Base-by-base conservation (phyloP, 2,329 filamentous ascomycete genomes). In the Davidsoniella virescens region DNA sequence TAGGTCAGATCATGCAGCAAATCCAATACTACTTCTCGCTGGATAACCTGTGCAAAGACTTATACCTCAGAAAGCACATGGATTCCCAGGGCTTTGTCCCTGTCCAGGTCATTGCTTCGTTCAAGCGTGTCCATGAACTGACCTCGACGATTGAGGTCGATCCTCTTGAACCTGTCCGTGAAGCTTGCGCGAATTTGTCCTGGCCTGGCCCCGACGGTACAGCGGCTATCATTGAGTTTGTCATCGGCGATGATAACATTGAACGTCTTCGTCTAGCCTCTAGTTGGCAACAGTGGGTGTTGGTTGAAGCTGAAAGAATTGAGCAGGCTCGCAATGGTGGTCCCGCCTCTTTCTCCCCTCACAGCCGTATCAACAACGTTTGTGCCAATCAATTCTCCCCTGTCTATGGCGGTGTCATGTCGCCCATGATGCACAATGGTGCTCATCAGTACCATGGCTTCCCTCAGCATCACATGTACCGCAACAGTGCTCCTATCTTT, bases 21-120 rank as follows among this genome's bases (percentile, higher is more conserved):
- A 75, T 87, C 37, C 87, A 94, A 60, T 98, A 95, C 69, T 98
- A 98, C 66, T 94, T 98, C 67, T 96, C 90, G 0, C 76, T 94
- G 25, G 85, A 95, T 60, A 98, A 98, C 62, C 73, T 96, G 46
- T 84, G 86, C 72, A 95, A 94, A 66, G 92, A 98, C 60, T 73
- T 85, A 60, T 96, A 80, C 64, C 72, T 98, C 53, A 82, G 92
- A 52, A 80, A 78, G 59, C 81, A 88, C 58, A 96, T 98, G 92
- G 90, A 98, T 62, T 85, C 84, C 1, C 85, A 96, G 63, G 92
- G 92, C 16, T 96, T 88, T 60, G 88, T 95, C 12, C 80, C 78
- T 47, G 68, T 98, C 47, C 72, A 75, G 33, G 75, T 94, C 52
- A 82, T 98, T 57, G 76, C 83, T 18, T 74, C 72, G n/a, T 98